Evolutionary conservation across 106 monocot genomes (phyloP).

Genomic region (Platanthera zijinensis): DNA sequence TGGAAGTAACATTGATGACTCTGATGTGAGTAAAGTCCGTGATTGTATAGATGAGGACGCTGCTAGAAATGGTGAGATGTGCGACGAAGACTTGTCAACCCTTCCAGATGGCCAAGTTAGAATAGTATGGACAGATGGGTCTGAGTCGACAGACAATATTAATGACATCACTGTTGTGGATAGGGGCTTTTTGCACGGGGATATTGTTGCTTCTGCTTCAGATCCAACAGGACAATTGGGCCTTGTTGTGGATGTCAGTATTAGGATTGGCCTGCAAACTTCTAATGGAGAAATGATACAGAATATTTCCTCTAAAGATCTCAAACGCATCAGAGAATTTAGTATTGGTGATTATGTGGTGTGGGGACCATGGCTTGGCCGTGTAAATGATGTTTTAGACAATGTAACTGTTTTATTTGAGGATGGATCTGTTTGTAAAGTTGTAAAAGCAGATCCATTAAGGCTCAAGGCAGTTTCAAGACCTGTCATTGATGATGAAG

Average conservation of each 20-base stretch:
- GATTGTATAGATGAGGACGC: slow-evolving; percentile 11
- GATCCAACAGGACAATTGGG: slow-evolving; percentile 90
- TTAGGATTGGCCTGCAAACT: slow-evolving; percentile 55
- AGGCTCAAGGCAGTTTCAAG: slow-evolving; percentile 56
- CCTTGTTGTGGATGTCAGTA: slow-evolving; percentile 68
- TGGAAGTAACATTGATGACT: slow-evolving; percentile 47
- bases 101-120: slow-evolving; percentile 64
- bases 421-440: slow-evolving; percentile 95
- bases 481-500: slow-evolving; percentile 43
- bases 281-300: slow-evolving; percentile 43
- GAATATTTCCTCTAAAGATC: slow-evolving; percentile 53
- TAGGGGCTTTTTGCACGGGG: slow-evolving; percentile 75
- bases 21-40: slow-evolving; percentile 11
- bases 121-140: slow-evolving; percentile 69
- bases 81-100: slow-evolving; percentile 16
- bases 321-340: slow-evolving; percentile 65
- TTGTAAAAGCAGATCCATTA: slow-evolving; percentile 72
- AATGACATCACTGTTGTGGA: slow-evolving; percentile 46
- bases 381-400: slow-evolving; percentile 87
- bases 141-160: slow-evolving; percentile 55
- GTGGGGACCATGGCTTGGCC: slow-evolving; percentile 74
- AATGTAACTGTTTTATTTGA: slow-evolving; percentile 93
- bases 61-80: slow-evolving; percentile 13
- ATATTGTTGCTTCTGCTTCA: slow-evolving; percentile 68
- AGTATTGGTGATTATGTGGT: slow-evolving; percentile 84